phyloP scores from a whole-genome alignment of 768 basidiomycete species.

The Scleroderma citrinum region DNA sequence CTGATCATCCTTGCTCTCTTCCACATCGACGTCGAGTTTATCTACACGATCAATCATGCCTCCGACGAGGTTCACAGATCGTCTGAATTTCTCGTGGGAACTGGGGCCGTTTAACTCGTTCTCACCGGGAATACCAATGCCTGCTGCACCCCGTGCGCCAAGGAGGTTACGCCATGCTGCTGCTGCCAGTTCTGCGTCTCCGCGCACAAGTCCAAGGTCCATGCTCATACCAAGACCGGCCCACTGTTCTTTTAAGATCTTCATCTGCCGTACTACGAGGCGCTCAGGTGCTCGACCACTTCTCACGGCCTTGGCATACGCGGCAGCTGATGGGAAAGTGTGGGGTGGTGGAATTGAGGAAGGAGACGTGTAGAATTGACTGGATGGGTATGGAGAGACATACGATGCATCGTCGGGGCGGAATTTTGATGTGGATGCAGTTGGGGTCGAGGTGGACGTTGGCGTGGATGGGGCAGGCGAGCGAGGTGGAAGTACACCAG shows the following conservation, averaged over 20 bases:
- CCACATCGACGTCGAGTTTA: conserved; percentile 51
- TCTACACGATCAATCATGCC: conserved; percentile 56
- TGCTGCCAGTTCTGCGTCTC: conserved; percentile 79
- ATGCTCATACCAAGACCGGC: conserved; percentile 73
- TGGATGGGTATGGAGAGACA: conserved; percentile 17
- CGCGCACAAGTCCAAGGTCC: conserved; percentile 68
- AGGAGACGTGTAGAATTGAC: conserved; percentile 23
- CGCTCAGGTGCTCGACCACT: conserved; percentile 61
- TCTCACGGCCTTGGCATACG: conserved; percentile 24
- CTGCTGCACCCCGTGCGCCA: conserved; percentile 74
- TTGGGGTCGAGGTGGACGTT: conserved; percentile 4
- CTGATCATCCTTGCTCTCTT: conserved; percentile 57
- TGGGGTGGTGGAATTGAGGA: conserved; percentile 19
- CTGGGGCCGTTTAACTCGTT: conserved; percentile 3
- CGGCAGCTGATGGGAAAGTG: conserved; percentile 23
- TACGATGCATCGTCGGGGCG: conserved; percentile 18
- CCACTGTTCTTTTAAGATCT: conserved; percentile 90
- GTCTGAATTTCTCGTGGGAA: conserved; percentile 37
- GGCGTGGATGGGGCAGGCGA: conserved; percentile 9
- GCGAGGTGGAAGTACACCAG: conserved; percentile 31
- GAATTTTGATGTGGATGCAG: conserved; percentile 2
- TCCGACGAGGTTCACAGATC: conserved; percentile 66
- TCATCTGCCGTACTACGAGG: conserved; percentile 82
- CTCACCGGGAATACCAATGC: conserved; percentile 40
- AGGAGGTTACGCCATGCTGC: conserved; percentile 92